Percentiles rank a stretch among this genome's conserved stretches.
Evolutionary conservation across 202 grass and related monocot species (phyloP).

Genomic region (Saccharum hybrid): DNA sequence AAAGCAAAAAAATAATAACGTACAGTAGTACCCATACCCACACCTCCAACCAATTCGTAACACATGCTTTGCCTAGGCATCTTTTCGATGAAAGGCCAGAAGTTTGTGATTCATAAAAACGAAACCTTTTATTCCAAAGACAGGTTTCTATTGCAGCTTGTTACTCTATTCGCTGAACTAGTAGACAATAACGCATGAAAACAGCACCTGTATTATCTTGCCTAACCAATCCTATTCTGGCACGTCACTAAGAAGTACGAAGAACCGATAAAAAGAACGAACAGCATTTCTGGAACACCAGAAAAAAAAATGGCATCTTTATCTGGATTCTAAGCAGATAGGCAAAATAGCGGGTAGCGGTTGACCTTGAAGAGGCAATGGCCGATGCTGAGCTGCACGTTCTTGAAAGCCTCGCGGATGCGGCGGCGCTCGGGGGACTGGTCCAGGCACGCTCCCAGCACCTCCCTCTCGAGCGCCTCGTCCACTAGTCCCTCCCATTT

Average conservation of each 20-base stretch:
- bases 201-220: neutral
- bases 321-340: neutral
- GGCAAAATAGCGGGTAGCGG: neutral
- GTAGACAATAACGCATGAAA: neutral
- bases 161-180: neutral
- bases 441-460: constrained; percentile 69
- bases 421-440: constrained; percentile 73
- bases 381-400: constrained; percentile 76
- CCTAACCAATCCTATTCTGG: neutral
- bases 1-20: too few species aligned
- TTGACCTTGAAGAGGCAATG: constrained; percentile 90
- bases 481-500: constrained; percentile 80
- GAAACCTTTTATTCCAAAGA: neutral
- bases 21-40: neutral
- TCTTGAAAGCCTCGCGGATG: constrained; percentile 82
- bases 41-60: neutral
- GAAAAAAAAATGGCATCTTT: neutral
- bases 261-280: neutral
- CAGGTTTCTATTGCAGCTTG: neutral
- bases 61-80: neutral
- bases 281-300: neutral
- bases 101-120: neutral
- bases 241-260: neutral
- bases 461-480: constrained; percentile 64
- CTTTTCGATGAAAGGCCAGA: neutral